Conservation (phyloP, 1,284 basidiomycete genomes). For the Puccinia polysora region DNA sequence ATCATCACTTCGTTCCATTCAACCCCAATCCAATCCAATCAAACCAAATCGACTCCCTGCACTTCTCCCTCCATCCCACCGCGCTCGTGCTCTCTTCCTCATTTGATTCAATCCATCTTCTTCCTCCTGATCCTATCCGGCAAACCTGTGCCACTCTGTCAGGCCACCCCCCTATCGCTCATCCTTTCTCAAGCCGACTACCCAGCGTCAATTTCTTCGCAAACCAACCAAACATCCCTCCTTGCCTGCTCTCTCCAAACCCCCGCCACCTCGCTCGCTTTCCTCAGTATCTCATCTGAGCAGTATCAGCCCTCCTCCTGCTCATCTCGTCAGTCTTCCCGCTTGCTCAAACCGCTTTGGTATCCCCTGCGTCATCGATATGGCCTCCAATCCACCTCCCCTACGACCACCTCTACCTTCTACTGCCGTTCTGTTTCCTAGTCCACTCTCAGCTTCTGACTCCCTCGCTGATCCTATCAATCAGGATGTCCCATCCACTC, state of each 20-base stretch:
- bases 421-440: slow-evolving; percentile 4
- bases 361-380: slow-evolving; percentile 43
- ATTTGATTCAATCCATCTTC: not conserved
- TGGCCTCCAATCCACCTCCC: slow-evolving; percentile 34
- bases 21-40: too few relatives aligned
- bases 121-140: not conserved
- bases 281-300: not conserved
- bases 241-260: not conserved
- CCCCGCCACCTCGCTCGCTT: not conserved
- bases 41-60: too few relatives aligned
- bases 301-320: not conserved
- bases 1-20: too few relatives aligned
- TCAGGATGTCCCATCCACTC: slow-evolving; percentile 23
- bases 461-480: not conserved
- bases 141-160: not conserved
- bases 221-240: slow-evolving; percentile 16
- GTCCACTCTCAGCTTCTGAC: not conserved
- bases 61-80: too few relatives aligned
- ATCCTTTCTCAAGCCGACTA: not conserved
- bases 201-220: not conserved
- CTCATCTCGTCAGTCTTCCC: slow-evolving; percentile 26
- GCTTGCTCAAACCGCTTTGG: slow-evolving; percentile 37
- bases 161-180: not conserved
- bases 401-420: slow-evolving; percentile 3
- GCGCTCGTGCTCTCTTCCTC: not conserved